Base-by-base conservation (phyloP, 768 basidiomycete species). In the Ephemerocybe angulata region DNA sequence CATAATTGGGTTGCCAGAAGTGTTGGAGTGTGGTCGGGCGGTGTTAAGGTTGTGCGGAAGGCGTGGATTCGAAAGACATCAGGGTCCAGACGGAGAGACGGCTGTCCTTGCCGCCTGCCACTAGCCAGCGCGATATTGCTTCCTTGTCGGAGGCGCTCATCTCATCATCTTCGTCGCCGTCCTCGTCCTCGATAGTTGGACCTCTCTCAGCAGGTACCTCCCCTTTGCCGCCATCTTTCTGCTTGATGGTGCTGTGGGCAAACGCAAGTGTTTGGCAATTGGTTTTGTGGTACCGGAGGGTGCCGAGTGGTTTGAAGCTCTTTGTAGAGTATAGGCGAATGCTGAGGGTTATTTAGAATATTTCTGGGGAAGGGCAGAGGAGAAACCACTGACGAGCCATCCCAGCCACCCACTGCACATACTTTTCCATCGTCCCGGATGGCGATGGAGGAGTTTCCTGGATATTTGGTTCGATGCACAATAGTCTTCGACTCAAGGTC, bases 401-500 rank as follows among this genome's bases (percentile, higher is more conserved):
- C 94, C 96, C 96, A 98, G 0, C 94, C 93, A 2, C 88, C 95
- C 2, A 94, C 75, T 0, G 93, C 94, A 61, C 93, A 88, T 0
- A 98, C 82, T 21, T 80, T 79, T 0, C 86, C 91, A 59, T 90
- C 86, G 31, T 82, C 77, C 4, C 85, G 83, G 12, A 97, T 83
- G 3, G 86, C 80, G n/a, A 98, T 68, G 6, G 83, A 80, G 0
- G 80, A 80, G 63, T 93, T 93, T 3, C 94, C 93, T 0, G 90
- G 83, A 58, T 90, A 77, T 62, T 87, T 93, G 21, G 85, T 93
- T 42, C 82, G 74, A 59, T 82, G 69, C 15, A 76, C 62, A 22
- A 63, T 66, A 41, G 76, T 60, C 49, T 66, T 65, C 12, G 52
- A 27, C 44, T 35, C 10, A 27, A 27, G 7, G 19, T 46, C 40